Conservation (phyloP, 2,329 filamentous ascomycete genomes). For the Trichothecium roseum region DNA sequence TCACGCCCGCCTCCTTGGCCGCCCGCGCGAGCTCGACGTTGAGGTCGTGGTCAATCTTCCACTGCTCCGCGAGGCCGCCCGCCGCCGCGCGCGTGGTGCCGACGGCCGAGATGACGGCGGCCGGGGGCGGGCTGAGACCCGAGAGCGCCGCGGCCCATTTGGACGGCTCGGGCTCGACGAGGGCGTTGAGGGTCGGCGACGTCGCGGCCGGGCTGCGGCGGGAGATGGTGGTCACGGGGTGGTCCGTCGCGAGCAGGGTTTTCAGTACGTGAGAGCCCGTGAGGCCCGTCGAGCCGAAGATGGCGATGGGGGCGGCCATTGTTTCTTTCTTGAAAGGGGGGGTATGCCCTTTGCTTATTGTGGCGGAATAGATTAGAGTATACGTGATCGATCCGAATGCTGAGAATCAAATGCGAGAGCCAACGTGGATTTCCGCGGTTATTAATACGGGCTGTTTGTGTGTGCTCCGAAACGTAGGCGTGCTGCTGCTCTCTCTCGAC, state of each 20-base stretch:
- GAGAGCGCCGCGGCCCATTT: constrained; percentile 57
- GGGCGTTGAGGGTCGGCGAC: constrained; percentile 47
- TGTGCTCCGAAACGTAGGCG: too few species aligned
- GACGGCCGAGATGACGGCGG: constrained; percentile 64
- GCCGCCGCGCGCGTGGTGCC: constrained; percentile 70
- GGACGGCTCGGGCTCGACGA: constrained; percentile 55
- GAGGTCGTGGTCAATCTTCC: constrained; percentile 80
- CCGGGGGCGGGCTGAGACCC: constrained; percentile 42
- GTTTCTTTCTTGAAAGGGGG: neutral
- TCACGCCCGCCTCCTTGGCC: constrained; percentile 61
- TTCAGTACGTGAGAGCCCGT: constrained; percentile 66
- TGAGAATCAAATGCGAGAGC: neutral
- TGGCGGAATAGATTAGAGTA: too few species aligned
- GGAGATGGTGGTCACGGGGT: constrained; percentile 52
- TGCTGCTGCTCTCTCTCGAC: too few species aligned
- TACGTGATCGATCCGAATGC: neutral
- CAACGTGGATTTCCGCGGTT: too few species aligned
- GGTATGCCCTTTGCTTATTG: too few species aligned
- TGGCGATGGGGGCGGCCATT: constrained; percentile 25
- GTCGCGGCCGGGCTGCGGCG: constrained; percentile 50
- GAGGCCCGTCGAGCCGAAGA: constrained; percentile 58
- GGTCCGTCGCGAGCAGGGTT: constrained; percentile 44
- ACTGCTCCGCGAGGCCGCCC: constrained; percentile 68
- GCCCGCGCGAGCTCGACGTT: constrained; percentile 70
- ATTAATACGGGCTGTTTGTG: too few species aligned